A percentile compares a stretch with the other conserved stretches of the same genome.
Evolutionary conservation across 768 basidiomycete species (phyloP).

Genomic region (Cyclocybe cylindracea): DNA sequence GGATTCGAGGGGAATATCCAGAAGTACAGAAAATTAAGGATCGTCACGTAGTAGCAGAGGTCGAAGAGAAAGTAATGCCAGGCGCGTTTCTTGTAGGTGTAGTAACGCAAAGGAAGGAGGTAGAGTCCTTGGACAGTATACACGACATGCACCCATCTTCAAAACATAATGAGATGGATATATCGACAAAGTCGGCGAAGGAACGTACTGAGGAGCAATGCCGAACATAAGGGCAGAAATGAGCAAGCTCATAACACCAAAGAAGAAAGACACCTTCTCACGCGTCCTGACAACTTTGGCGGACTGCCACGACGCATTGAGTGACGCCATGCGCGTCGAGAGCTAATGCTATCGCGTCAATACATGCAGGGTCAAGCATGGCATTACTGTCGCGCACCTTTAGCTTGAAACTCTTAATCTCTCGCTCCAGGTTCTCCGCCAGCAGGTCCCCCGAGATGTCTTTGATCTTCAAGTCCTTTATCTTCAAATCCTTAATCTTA

Average conservation of each 20-base stretch:
- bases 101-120: constrained; percentile 82
- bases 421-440: constrained; percentile 80
- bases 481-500: constrained; percentile 68
- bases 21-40: constrained; percentile 89
- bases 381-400: constrained; percentile 52
- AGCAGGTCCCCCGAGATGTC: constrained; percentile 63
- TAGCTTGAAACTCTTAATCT: constrained; percentile 83
- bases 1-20: constrained; percentile 85
- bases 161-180: constrained; percentile 6
- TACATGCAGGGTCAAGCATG: constrained; percentile 4
- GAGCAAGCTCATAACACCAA: constrained; percentile 89
- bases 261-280: constrained; percentile 89
- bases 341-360: constrained; percentile 48
- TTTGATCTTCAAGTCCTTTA: constrained; percentile 60
- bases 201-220: constrained; percentile 78
- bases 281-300: constrained; percentile 83
- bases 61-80: constrained; percentile 97
- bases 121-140: constrained; percentile 80
- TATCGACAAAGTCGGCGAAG: not conserved
- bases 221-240: constrained; percentile 86
- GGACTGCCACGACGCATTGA: constrained; percentile 90
- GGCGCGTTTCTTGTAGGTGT: constrained; percentile 86
- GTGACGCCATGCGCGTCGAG: constrained; percentile 71
- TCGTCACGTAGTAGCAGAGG: constrained; percentile 90
- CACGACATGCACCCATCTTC: constrained; percentile 86